Base-by-base conservation (phyloP, 2,329 filamentous ascomycete genomes). In the Paecilomyces dactylethromorphus region DNA sequence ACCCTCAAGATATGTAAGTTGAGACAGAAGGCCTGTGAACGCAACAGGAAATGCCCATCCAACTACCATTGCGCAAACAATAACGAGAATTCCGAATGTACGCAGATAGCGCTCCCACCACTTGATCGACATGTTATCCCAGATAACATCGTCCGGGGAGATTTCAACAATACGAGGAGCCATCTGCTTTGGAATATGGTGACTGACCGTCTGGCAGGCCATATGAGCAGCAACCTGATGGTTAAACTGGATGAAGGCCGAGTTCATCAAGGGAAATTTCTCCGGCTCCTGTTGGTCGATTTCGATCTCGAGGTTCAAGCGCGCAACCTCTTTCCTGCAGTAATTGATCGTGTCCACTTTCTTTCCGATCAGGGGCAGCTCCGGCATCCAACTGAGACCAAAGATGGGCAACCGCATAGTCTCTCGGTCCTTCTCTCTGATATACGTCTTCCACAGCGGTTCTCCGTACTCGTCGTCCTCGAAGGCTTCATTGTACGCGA, bases 181-280 rank as follows among this genome's bases (percentile, higher is more conserved):
- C 94, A 99, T 99, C 53, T 96, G 90, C 66, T 90, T 90, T 1
- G 94, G 94, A 0, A 96, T 75, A 68, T 99, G 94, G 71, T 97
- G 92, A 45, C 89, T 92, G 53, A 95, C 82, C 54, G 91, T 87
- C 72, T 99, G 94, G 71, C 92, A 97, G 59, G 93, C 94, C 94
- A 99, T 97, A 69, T 99, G 94, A 0, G 94, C 94, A 5, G 93
- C 92, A 1, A 97, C 90, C 71, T 99, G 94, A 69, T 97, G 89
- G 69, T 99, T 96, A 81, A 99, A 99, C 71, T 99, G 94, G 61
- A 99, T 92, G 66, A 99, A 99, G 0, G 94, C 94, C 0, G 93
- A 96, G 68, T 90, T 96, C 92, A 97, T 95, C 53, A 92, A 77
- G 0, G 93, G 92, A 62, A 91, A 97, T 3, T 88, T 86, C 64